Percentiles rank a stretch among this genome's conserved stretches.
Conservation (phyloP, 768 basidiomycete genomes). For the Kwoniella shandongensis region DNA sequence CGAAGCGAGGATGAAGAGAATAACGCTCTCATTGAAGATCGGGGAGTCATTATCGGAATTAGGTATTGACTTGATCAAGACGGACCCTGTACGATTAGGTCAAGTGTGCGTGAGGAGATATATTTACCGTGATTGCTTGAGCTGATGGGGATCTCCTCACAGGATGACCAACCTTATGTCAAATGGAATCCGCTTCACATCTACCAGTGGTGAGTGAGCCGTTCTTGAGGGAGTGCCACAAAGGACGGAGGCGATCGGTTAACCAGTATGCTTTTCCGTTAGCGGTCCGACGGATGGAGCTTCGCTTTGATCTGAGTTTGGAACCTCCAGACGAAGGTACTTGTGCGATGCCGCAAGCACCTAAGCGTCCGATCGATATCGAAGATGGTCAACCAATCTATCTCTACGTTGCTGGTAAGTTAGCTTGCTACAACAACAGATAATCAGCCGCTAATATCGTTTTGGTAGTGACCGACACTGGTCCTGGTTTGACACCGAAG, state of each 20-base stretch:
- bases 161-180: conserved; percentile 52
- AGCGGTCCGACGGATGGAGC: conserved; percentile 46
- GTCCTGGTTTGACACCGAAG: conserved; percentile 54
- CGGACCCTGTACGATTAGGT: conserved; percentile 54
- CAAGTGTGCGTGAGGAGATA: conserved; percentile 50
- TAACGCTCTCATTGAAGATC: conserved; percentile 47
- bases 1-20: conserved; percentile 55
- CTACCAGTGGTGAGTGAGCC: conserved; percentile 40
- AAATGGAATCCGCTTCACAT: conserved; percentile 55
- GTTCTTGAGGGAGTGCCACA: no score
- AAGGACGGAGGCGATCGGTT: no score
- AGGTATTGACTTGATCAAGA: conserved; percentile 47
- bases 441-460: neutral
- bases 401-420: conserved; percentile 49
- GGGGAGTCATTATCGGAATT: conserved; percentile 50
- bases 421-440: neutral
- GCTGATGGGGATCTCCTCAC: conserved; percentile 8
- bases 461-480: conserved; percentile 46
- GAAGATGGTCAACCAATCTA: conserved; percentile 47
- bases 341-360: conserved; percentile 44
- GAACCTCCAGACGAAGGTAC: conserved; percentile 46
- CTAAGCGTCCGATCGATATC: conserved; percentile 19
- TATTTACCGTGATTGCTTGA: no score
- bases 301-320: conserved; percentile 49
- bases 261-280: no score